Evolutionary conservation across 2,329 filamentous ascomycete species (phyloP).

Genomic region (Colletotrichum sp.): DNA sequence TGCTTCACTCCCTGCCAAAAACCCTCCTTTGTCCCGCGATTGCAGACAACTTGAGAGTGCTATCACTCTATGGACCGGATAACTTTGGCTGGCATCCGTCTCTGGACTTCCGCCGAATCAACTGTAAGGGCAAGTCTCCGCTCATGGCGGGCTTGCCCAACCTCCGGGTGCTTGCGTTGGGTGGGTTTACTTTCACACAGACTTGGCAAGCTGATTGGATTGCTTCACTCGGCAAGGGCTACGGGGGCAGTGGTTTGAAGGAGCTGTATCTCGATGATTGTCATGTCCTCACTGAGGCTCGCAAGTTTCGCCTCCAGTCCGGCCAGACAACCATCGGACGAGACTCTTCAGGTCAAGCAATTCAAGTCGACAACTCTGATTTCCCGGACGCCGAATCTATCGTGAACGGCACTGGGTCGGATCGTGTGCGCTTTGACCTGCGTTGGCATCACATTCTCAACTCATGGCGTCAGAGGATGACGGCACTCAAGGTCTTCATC

Average conservation of each 20-base stretch:
- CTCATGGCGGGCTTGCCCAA: accelerated
- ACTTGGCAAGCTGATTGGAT: background rate
- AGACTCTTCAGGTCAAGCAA: accelerated
- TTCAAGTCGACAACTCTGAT: background rate
- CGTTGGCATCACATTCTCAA: background rate
- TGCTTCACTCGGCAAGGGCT: background rate
- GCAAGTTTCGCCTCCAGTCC: accelerated
- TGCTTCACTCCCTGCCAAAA: accelerated
- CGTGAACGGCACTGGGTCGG: background rate
- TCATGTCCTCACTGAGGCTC: accelerated
- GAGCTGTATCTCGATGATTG: background rate
- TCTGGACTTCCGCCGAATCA: accelerated
- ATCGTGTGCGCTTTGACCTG: background rate
- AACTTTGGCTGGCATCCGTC: background rate
- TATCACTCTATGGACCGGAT: accelerated
- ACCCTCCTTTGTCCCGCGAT: background rate
- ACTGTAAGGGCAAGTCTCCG: background rate
- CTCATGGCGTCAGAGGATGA: background rate
- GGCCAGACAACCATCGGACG: background rate
- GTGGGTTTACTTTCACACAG: background rate
- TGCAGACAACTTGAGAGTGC: background rate
- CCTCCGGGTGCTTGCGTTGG: accelerated
- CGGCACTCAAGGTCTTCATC: accelerated
- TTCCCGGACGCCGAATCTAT: background rate
- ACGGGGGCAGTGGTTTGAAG: accelerated